Conservation (phyloP, 2,329 filamentous ascomycete genomes). For the Venturiaceae sp. region DNA sequence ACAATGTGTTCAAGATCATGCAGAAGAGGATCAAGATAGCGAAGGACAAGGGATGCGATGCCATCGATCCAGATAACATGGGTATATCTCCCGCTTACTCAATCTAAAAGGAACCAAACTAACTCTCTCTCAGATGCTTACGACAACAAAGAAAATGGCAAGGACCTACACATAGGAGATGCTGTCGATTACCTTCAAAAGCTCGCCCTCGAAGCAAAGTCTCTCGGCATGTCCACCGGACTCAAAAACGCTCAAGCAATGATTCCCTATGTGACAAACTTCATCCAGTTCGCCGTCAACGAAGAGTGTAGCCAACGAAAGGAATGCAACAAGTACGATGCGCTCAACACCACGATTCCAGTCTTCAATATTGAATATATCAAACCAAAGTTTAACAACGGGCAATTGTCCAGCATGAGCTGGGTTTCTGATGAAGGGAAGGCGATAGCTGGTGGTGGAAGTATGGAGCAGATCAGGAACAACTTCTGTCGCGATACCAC, state of each 20-base stretch:
- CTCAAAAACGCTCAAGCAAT: conserved; percentile 60
- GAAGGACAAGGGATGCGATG: conserved; percentile 54
- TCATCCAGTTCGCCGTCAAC: conserved; percentile 58
- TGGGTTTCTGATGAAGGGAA: no score
- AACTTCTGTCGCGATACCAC: no score
- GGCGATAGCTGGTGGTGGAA: no score
- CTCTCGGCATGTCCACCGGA: conserved; percentile 49
- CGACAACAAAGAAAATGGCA: conserved; percentile 14
- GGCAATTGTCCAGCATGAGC: no score
- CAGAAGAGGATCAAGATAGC: conserved; percentile 48
- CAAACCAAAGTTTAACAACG: no score
- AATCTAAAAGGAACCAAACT: conserved; percentile 14
- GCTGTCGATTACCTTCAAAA: conserved; percentile 51
- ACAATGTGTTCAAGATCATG: conserved; percentile 56
- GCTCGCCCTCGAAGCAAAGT: conserved; percentile 44
- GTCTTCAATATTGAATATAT: conserved; percentile 71
- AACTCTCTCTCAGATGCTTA: conserved; percentile 10
- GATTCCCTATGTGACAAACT: conserved; percentile 37
- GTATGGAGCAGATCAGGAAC: no score
- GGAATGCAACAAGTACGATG: conserved; percentile 49
- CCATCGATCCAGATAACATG: no score
- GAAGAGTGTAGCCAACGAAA: conserved; percentile 55
- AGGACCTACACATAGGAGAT: conserved; percentile 38
- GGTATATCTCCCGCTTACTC: conserved; percentile 7
- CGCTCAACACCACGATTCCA: conserved; percentile 52